phyloP scores from a whole-genome alignment of 768 basidiomycete genomes.

The Naganishia friedmannii region DNA sequence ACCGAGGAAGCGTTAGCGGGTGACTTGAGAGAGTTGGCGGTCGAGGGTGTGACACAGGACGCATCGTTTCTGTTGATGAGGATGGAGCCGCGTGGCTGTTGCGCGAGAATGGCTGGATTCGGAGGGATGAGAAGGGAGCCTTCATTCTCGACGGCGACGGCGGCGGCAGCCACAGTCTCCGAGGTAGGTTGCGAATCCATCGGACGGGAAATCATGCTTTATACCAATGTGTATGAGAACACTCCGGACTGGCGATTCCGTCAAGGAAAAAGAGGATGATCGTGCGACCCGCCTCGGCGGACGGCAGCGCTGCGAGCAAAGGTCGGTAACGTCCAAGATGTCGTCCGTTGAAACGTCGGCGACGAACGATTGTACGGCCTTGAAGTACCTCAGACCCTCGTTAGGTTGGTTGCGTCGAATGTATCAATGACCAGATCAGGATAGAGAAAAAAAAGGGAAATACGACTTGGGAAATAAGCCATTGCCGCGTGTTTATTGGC shows the following conservation, averaged over 20 bases:
- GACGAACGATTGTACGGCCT: neutral
- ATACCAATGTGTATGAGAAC: neutral
- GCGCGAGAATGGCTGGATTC: constrained; percentile 34
- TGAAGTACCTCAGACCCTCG: neutral
- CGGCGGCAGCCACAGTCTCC: neutral
- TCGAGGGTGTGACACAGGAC: constrained; percentile 13
- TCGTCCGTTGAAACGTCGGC: neutral
- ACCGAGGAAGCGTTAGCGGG: neutral
- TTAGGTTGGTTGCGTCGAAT: too few species aligned
- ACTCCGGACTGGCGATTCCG: neutral
- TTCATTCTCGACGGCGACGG: neutral
- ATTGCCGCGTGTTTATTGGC: constrained; percentile 1
- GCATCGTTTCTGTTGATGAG: constrained; percentile 37
- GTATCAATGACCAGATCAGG: too few species aligned
- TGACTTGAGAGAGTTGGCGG: neutral
- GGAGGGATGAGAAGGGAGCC: constrained; percentile 37
- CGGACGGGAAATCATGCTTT: neutral
- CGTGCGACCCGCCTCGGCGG: neutral
- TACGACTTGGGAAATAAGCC: neutral
- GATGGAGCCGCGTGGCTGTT: constrained; percentile 36
- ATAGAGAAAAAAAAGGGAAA: too few species aligned
- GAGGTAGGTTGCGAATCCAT: neutral
- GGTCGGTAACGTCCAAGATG: neutral
- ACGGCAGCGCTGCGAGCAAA: neutral
- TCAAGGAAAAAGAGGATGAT: neutral